Evolutionary conservation across 495 filamentous ascomycete species (phyloP), one percentile per base, ranked within the genome.

Genomic region (Aspergillus haitiensis): DNA sequence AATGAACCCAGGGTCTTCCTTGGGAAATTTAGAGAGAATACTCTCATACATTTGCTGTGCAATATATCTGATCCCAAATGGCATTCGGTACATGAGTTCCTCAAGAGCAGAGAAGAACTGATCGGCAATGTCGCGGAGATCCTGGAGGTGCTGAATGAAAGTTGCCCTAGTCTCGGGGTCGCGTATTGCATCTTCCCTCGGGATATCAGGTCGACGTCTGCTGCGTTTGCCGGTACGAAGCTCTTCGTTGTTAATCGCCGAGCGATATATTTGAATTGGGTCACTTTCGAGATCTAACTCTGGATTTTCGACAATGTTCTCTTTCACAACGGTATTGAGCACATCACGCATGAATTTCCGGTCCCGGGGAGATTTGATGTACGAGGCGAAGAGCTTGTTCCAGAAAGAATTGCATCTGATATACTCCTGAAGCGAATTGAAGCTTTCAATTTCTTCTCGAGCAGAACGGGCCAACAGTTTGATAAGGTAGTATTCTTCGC

Each of bases 401-500:
- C 92, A 96, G 82, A 98, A 98, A 66, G 91, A 94, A 70, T 89
- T 94, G 50, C 89, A 91, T 44, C 94, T 84, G 34, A 96, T 66
- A 65, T 92, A 97, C 51, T 98, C 94, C 62, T 92, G 86, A 7
- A 97, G 74, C 0, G 85, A 84, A 12, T 72, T 75, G 62, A 86
- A 89, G 34, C 80, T 80, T 34, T 96, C 89, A 7, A 98, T 84
- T 64, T 97, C 93, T 70, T 97, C 93, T 60, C 87, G 86, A 52
- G 92, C 87, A 2, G 92, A 91, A 60, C 87, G 81, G 11, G 85
- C 81, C 51, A 99, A 86, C 27, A 98, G 82, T 73, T 93, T 97
- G 55, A 99, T 80, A 8, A 99, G 82, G 69, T 98, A 97, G 70
- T 97, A 99, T 64, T 99, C 94, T 65, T 99, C 94, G 65, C 94